Evolutionary conservation across 2,329 filamentous ascomycete genomes (phyloP).

Genomic region (Penicillium italicum): DNA sequence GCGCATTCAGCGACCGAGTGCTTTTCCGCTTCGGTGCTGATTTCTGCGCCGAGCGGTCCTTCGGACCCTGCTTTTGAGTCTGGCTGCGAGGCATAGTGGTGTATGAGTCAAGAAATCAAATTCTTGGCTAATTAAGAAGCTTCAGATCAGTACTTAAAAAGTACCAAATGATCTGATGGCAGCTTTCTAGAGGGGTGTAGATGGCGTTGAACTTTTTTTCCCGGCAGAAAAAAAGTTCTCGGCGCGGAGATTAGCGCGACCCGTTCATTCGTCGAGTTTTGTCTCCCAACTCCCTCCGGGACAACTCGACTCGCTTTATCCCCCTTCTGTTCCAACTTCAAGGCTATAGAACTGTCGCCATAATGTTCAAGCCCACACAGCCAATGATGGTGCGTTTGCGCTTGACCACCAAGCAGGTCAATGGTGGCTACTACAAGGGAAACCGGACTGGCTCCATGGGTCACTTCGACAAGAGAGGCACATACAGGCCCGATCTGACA

Average conservation of each 20-base stretch:
- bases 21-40: constrained; percentile 48
- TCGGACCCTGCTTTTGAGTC: constrained; percentile 40
- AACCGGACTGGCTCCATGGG: constrained; percentile 86
- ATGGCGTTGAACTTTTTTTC: constrained; percentile 28
- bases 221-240: constrained; percentile 35
- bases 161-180: constrained; percentile 9
- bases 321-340: background rate
- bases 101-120: constrained; percentile 3
- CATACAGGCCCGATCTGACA: constrained; percentile 73
- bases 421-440: constrained; percentile 96
- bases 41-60: constrained; percentile 38
- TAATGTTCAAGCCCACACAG: constrained; percentile 45
- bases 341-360: constrained; percentile 11
- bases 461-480: constrained; percentile 59
- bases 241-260: constrained; percentile 32
- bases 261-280: constrained; percentile 21
- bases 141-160: constrained; percentile 1
- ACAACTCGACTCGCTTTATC: constrained; percentile 22
- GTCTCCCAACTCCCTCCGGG: constrained; percentile 6
- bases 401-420: constrained; percentile 89
- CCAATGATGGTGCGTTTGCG: constrained; percentile 67
- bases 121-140: background rate
- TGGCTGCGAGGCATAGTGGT: constrained; percentile 42
- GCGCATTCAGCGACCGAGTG: constrained; percentile 56
- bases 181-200: constrained; percentile 16